A percentile compares a stretch with the other conserved stretches of the same genome.
Conservation (phyloP, 805 yeast genomes). For the Saturnispora serradocipensis region DNA sequence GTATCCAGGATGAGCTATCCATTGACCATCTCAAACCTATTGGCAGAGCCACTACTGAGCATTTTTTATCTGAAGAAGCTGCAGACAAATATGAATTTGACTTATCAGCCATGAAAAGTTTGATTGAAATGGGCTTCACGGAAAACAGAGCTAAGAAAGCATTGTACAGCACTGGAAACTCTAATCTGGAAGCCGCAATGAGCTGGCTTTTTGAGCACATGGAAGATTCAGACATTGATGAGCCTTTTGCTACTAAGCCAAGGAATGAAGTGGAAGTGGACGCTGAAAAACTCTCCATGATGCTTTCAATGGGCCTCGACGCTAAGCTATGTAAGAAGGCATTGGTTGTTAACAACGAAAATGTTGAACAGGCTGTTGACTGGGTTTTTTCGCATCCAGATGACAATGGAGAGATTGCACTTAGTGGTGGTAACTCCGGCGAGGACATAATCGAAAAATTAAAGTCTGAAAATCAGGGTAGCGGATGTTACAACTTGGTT, state of each 20-base stretch:
- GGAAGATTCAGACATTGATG: constrained; percentile 77
- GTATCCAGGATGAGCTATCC: constrained; percentile 33
- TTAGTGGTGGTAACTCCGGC: constrained; percentile 9
- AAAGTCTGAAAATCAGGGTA: background rate
- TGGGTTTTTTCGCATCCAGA: constrained; percentile 84
- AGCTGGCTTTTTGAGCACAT: constrained; percentile 85
- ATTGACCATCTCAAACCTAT: constrained; percentile 34
- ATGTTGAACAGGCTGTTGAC: constrained; percentile 72
- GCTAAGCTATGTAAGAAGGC: constrained; percentile 64
- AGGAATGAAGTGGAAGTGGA: constrained; percentile 7
- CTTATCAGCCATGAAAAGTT: constrained; percentile 40
- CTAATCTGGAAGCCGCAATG: constrained; percentile 61
- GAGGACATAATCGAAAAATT: constrained; percentile 12
- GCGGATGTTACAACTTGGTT: constrained; percentile 35
- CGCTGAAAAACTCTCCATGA: constrained; percentile 34
- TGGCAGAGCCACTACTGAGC: constrained; percentile 35
- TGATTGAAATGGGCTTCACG: constrained; percentile 84
- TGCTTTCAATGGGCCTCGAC: constrained; percentile 74
- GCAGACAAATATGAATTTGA: constrained; percentile 42
- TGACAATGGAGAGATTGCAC: constrained; percentile 53
- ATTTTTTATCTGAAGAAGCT: constrained; percentile 27
- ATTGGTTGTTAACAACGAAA: constrained; percentile 45
- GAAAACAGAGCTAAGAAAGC: constrained; percentile 57
- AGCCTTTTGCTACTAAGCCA: constrained; percentile 33
- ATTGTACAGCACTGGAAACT: constrained; percentile 62